These are phyloP conservation scores for Hygrocybe punicea DNA, from an alignment of 768 basidiomycete genomes.

Conservation along the genomic window DNA sequence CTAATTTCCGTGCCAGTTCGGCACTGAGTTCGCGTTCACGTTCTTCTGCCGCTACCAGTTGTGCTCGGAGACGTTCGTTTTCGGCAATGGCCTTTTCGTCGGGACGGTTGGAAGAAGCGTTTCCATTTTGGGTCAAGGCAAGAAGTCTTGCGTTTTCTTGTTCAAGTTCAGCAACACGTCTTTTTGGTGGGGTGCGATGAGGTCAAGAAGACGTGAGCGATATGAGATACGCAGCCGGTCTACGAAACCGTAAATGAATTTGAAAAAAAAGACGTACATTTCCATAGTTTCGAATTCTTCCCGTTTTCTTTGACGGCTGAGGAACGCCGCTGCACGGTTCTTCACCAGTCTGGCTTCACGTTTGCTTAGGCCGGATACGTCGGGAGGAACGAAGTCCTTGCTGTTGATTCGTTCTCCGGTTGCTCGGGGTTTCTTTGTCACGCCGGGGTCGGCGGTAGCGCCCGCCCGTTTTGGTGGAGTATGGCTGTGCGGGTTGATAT, in stretches of 20 bases:
- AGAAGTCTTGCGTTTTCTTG: conserved; percentile 77
- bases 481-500: conserved; percentile 30
- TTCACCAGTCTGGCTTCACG: conserved; percentile 89
- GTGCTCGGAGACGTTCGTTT: conserved; percentile 63
- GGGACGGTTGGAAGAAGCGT: conserved; percentile 24
- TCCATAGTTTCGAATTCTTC: conserved; percentile 93
- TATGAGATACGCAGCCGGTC: not conserved
- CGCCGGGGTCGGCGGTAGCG: conserved; percentile 39
- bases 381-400: conserved; percentile 85
- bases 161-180: conserved; percentile 80
- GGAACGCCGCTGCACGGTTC: conserved; percentile 89
- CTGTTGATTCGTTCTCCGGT: conserved; percentile 52
- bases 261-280: conserved; percentile 53
- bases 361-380: conserved; percentile 83
- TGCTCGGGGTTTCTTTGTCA: conserved; percentile 43
- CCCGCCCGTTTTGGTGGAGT: conserved; percentile 42
- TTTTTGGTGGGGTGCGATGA: conserved; percentile 25
- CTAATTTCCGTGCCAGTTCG: conserved; percentile 48
- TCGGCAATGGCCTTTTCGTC: conserved; percentile 48
- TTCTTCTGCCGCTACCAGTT: conserved; percentile 60
- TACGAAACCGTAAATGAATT: conserved; percentile 9
- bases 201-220: conserved; percentile 12
- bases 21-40: conserved; percentile 65
- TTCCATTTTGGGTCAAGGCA: conserved; percentile 50
- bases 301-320: conserved; percentile 85